Conservation (phyloP, 2,329 filamentous ascomycete genomes). For the Leptographium radiaticola region DNA sequence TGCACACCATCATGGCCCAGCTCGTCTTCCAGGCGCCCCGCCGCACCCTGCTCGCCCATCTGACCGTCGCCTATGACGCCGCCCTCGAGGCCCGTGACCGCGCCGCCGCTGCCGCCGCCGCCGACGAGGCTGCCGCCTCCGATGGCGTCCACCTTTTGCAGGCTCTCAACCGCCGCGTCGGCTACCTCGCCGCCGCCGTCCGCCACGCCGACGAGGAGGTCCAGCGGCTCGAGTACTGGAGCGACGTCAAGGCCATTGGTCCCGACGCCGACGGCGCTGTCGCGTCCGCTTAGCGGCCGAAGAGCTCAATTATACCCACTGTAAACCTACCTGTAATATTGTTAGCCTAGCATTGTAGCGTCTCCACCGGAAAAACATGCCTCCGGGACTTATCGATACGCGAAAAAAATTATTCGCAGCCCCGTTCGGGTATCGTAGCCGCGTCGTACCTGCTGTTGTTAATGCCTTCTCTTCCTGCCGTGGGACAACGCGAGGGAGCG, state of each 20-base stretch:
- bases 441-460: no score
- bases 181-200: slow-evolving; percentile 61
- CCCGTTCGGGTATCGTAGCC: no score
- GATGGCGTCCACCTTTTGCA: not conserved
- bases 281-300: not conserved
- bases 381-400: no score
- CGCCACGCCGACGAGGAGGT: slow-evolving; percentile 71
- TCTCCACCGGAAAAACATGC: no score
- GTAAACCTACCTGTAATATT: no score
- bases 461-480: no score
- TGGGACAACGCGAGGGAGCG: no score
- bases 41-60: slow-evolving; percentile 56
- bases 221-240: slow-evolving; percentile 74
- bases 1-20: slow-evolving; percentile 73
- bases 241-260: slow-evolving; percentile 57
- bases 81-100: not conserved
- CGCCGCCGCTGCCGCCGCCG: not conserved
- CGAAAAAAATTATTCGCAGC: no score
- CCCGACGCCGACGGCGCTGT: not conserved
- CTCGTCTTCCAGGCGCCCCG: slow-evolving; percentile 87
- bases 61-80: slow-evolving; percentile 50
- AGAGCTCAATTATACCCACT: not conserved
- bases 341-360: no score
- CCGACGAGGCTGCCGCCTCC: not conserved
- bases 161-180: slow-evolving; percentile 29